These are phyloP conservation scores for Eucalyptus curtisii DNA, from an alignment of 345 rosid species.

Conservation along the genomic window DNA sequence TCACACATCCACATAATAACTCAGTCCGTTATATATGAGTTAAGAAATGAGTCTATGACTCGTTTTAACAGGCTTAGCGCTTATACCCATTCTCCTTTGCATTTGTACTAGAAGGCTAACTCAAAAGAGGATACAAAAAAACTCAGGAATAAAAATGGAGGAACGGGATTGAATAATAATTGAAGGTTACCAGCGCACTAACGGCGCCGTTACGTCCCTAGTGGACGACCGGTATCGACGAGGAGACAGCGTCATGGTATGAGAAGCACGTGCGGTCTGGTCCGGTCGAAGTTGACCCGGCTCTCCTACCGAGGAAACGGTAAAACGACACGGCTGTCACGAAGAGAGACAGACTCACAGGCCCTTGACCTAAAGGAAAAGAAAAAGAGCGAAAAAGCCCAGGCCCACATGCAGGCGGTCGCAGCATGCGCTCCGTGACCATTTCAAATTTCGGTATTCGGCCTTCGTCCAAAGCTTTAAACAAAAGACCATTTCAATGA, in stretches of 20 bases:
- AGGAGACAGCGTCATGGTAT: background rate
- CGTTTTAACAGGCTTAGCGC: too few relatives aligned
- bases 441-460: background rate
- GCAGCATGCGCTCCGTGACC: background rate
- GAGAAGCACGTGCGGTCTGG: background rate
- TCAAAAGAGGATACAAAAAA: background rate
- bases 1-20: fast-evolving
- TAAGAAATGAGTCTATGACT: background rate
- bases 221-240: background rate
- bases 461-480: background rate
- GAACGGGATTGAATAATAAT: background rate
- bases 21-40: fast-evolving
- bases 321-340: background rate
- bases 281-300: background rate
- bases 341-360: background rate
- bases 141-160: background rate
- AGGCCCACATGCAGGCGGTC: background rate
- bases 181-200: background rate
- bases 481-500: background rate
- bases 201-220: background rate
- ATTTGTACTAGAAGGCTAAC: background rate
- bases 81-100: background rate
- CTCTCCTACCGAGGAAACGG: background rate
- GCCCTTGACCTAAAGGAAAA: background rate
- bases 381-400: background rate